These are phyloP conservation scores for Castanospermum australe DNA, from an alignment of 306 rosid species.

Conservation along the genomic window DNA sequence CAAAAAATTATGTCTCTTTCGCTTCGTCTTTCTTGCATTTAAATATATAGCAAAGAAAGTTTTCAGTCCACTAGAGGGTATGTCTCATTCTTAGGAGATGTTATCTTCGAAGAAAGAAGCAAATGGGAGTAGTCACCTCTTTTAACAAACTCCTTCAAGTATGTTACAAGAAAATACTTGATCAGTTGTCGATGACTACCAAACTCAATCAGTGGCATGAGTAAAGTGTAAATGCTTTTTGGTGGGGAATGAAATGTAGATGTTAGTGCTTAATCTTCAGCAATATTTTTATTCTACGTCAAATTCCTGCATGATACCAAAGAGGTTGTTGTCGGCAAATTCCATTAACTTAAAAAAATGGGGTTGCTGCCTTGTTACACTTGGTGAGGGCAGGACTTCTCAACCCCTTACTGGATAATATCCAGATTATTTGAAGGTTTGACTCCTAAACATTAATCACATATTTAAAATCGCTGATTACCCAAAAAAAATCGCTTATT, in stretches of 20 bases:
- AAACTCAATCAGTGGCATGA: conserved; percentile 25
- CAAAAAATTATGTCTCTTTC: conserved; percentile 6
- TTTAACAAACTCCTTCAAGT: background rate
- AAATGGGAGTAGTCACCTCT: conserved; percentile 19
- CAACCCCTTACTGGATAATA: background rate
- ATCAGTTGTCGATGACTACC: conserved; percentile 24
- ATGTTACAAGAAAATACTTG: conserved; percentile 15
- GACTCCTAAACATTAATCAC: conserved; percentile 7
- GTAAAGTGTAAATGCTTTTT: too few species aligned
- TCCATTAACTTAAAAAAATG: background rate
- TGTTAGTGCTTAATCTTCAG: background rate
- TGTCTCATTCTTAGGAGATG: conserved; percentile 17
- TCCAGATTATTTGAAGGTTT: background rate
- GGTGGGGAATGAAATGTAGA: background rate
- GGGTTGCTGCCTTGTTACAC: background rate
- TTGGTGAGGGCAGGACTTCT: background rate
- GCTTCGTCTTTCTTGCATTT: conserved; percentile 14
- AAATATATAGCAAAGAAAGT: background rate
- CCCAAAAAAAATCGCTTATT: background rate
- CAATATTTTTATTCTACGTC: background rate
- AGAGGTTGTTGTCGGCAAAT: background rate
- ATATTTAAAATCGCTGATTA: background rate
- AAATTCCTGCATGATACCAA: background rate
- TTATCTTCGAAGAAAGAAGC: conserved; percentile 22
- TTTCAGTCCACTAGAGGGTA: background rate